phyloP scores from a whole-genome alignment of 1,139 yeast genomes.

The Blastobotrys elegans region DNA sequence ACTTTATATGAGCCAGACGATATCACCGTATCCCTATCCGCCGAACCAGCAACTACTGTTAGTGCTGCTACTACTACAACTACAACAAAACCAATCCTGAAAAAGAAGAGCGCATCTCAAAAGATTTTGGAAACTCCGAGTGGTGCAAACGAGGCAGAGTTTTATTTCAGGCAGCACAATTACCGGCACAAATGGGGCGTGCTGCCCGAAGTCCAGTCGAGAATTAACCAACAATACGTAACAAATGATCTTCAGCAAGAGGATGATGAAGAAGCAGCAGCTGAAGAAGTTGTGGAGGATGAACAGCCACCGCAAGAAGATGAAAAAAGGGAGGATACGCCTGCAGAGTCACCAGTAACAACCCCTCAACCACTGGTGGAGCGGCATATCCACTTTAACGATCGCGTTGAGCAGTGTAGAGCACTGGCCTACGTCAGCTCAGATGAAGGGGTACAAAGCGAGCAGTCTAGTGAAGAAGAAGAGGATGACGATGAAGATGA shows the following conservation, averaged over 20 bases:
- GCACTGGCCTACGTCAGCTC: constrained; percentile 45
- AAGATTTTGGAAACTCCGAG: constrained; percentile 46
- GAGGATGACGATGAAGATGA: constrained; percentile 42
- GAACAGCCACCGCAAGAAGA: background rate
- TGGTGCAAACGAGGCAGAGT: constrained; percentile 13
- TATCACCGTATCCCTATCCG: background rate
- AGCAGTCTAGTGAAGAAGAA: constrained; percentile 25
- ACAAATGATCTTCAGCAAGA: background rate
- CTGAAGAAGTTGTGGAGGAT: too few relatives aligned
- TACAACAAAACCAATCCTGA: constrained; percentile 67
- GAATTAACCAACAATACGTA: constrained; percentile 7
- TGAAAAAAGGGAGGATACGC: constrained; percentile 4
- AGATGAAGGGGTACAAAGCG: constrained; percentile 29
- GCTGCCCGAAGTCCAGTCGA: constrained; percentile 18
- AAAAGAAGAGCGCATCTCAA: constrained; percentile 75
- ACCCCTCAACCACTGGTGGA: constrained; percentile 9
- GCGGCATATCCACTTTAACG: constrained; percentile 78
- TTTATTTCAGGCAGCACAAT: constrained; percentile 36
- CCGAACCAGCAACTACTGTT: background rate
- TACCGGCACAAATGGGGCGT: constrained; percentile 33
- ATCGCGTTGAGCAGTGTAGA: constrained; percentile 87
- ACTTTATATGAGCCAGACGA: constrained; percentile 14
- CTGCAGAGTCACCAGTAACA: background rate
- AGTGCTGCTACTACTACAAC: constrained; percentile 20
- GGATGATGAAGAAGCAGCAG: background rate